These are phyloP conservation scores for Epicoccum nigrum DNA, from an alignment of 2,329 filamentous ascomycete genomes.

Conservation along the genomic window DNA sequence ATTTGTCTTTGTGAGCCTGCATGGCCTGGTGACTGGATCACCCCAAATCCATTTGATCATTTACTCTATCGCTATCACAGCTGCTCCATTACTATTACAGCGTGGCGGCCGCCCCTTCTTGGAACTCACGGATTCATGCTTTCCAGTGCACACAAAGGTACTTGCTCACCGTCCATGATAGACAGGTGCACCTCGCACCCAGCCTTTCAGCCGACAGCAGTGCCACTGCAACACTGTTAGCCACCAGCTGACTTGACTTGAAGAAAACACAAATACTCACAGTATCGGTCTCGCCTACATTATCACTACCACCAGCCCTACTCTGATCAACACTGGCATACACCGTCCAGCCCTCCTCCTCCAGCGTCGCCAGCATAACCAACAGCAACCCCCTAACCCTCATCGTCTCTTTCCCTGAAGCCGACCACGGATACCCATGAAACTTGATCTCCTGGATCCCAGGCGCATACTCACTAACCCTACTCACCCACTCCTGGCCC, in stretches of 20 bases:
- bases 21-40: too few relatives aligned
- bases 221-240: conserved; percentile 24
- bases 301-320: conserved; percentile 18
- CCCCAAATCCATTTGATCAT: too few relatives aligned
- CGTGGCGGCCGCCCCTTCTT: too few relatives aligned
- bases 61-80: too few relatives aligned
- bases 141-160: too few relatives aligned
- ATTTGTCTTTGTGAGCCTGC: too few relatives aligned
- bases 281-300: conserved; percentile 29
- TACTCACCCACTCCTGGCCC: conserved; percentile 17
- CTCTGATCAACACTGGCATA: conserved; percentile 50
- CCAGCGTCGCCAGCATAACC: conserved; percentile 44
- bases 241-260: neutral
- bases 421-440: conserved; percentile 40
- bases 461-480: conserved; percentile 15
- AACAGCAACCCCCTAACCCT: conserved; percentile 44
- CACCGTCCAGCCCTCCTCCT: conserved; percentile 48
- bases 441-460: conserved; percentile 44
- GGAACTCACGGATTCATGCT: too few relatives aligned
- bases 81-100: too few relatives aligned
- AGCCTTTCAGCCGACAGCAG: conserved; percentile 28
- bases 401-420: conserved; percentile 46
- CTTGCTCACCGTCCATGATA: conserved; percentile 20
- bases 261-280: conserved; percentile 6
- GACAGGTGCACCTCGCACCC: conserved; percentile 29